Evolutionary conservation across 345 rosid genomes (phyloP).

Genomic region (Cardamine occulta): DNA sequence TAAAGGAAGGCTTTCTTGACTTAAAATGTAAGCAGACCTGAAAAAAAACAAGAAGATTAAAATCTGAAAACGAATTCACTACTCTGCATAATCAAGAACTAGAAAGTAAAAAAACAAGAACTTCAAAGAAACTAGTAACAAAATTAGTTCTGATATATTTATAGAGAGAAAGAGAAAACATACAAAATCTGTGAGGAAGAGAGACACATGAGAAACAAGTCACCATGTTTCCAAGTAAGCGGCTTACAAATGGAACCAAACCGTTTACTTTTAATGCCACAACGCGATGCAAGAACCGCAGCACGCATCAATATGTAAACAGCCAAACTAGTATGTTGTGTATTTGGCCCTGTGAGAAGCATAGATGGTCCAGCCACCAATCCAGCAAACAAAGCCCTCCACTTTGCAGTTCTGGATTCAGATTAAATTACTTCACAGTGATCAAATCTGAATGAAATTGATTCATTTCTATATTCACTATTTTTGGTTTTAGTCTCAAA

Average conservation of each 20-base stretch:
- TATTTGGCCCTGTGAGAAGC: conserved; percentile 83
- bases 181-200: conserved; percentile 95
- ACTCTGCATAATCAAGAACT: background rate
- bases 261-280: conserved; percentile 89
- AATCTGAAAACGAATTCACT: background rate
- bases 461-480: background rate
- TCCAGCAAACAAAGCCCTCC: conserved; percentile 92
- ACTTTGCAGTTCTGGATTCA: conserved; percentile 71
- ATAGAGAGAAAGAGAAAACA: conserved; percentile 35
- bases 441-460: conserved; percentile 23
- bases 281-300: conserved; percentile 85
- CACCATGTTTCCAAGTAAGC: conserved; percentile 98
- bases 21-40: conserved; percentile 94
- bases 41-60: background rate
- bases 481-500: background rate
- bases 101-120: conserved; percentile 1
- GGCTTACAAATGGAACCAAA: conserved; percentile 85
- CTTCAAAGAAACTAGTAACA: background rate
- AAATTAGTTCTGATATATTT: background rate
- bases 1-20: conserved; percentile 85
- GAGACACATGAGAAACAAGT: conserved; percentile 92
- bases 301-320: conserved; percentile 95
- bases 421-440: conserved; percentile 21
- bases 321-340: conserved; percentile 86
- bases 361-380: conserved; percentile 93